These are phyloP conservation scores for Cercospora sojina DNA, from an alignment of 2,329 filamentous ascomycete genomes.

Conservation along the genomic window DNA sequence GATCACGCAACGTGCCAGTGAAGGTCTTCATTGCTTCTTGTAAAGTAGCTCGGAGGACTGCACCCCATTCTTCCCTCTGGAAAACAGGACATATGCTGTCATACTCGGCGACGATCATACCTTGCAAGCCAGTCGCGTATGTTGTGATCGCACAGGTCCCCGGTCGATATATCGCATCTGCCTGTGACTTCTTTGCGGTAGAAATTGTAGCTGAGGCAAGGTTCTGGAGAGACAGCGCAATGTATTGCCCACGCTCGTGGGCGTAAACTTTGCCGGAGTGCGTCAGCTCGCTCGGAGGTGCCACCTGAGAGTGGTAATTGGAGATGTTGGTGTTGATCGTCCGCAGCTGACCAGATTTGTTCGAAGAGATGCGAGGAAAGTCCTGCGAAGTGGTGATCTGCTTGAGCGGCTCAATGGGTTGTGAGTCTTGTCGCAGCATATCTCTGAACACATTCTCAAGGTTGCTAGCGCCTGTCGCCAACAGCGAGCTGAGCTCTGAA, in stretches of 20 bases:
- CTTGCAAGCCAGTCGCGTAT: slow-evolving; percentile 84
- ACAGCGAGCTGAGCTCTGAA: slow-evolving; percentile 71
- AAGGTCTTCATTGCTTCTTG: slow-evolving; percentile 77
- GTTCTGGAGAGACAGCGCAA: slow-evolving; percentile 79
- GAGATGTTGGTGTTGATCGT: slow-evolving; percentile 64
- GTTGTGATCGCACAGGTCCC: slow-evolving; percentile 89
- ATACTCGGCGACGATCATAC: slow-evolving; percentile 82
- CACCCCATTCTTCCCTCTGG: slow-evolving; percentile 76
- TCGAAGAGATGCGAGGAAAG: slow-evolving; percentile 77
- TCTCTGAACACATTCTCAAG: slow-evolving; percentile 82
- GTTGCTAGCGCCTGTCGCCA: slow-evolving; percentile 76
- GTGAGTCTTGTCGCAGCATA: slow-evolving; percentile 73
- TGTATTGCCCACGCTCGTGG: slow-evolving; percentile 80
- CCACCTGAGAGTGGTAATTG: slow-evolving; percentile 30
- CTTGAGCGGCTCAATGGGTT: slow-evolving; percentile 82
- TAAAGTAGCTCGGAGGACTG: slow-evolving; percentile 76
- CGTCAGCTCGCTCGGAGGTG: slow-evolving; percentile 32
- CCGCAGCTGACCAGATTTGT: slow-evolving; percentile 71
- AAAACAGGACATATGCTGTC: slow-evolving; percentile 89
- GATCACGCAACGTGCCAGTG: slow-evolving; percentile 77
- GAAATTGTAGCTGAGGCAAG: slow-evolving; percentile 78
- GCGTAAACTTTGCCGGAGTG: slow-evolving; percentile 80
- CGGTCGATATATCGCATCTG: slow-evolving; percentile 79
- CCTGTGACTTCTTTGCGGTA: slow-evolving; percentile 70
- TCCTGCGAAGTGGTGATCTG: slow-evolving; percentile 77